A percentile compares a stretch with the other conserved stretches of the same genome.
These are phyloP conservation scores for Colletotrichum sp. DNA, from an alignment of 2,329 filamentous ascomycete genomes.

Conservation along the genomic window DNA sequence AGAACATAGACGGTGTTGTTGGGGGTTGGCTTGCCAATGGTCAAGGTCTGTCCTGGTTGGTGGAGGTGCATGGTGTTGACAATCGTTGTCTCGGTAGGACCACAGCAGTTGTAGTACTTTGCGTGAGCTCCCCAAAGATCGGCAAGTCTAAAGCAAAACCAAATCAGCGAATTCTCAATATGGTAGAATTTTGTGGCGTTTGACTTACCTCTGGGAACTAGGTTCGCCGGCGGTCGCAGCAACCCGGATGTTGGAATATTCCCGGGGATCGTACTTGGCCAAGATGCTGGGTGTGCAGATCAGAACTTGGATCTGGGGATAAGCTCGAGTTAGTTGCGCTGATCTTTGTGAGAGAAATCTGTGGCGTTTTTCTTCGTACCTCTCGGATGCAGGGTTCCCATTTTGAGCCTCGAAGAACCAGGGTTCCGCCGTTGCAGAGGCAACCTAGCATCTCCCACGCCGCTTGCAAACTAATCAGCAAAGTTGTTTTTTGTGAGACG, in stretches of 20 bases:
- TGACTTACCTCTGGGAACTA: constrained; percentile 11
- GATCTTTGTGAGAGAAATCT: background rate
- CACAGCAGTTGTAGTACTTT: constrained; percentile 61
- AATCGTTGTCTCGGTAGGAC: constrained; percentile 65
- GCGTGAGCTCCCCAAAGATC: constrained; percentile 59
- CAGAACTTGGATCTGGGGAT: background rate
- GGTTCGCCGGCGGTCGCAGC: constrained; percentile 22
- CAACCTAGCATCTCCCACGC: constrained; percentile 63
- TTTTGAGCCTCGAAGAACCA: constrained; percentile 19
- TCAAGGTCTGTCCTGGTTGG: constrained; percentile 44
- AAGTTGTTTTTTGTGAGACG: background rate
- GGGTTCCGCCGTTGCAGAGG: constrained; percentile 22
- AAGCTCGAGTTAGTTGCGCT: background rate
- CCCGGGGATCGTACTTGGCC: constrained; percentile 16
- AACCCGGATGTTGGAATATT: constrained; percentile 20
- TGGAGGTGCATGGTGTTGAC: constrained; percentile 50
- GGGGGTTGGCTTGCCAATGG: constrained; percentile 60
- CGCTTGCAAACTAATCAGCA: constrained; percentile 36
- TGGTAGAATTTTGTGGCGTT: background rate
- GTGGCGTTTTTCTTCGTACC: background rate
- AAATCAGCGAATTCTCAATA: background rate
- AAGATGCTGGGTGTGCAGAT: constrained; percentile 23
- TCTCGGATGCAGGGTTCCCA: constrained; percentile 15
- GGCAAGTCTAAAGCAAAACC: constrained; percentile 39
- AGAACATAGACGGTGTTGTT: constrained; percentile 63